Percentiles rank a stretch among this genome's conserved stretches.
Conservation (phyloP, 2,329 filamentous ascomycete species). For the Phyllosticta citriasiana region DNA sequence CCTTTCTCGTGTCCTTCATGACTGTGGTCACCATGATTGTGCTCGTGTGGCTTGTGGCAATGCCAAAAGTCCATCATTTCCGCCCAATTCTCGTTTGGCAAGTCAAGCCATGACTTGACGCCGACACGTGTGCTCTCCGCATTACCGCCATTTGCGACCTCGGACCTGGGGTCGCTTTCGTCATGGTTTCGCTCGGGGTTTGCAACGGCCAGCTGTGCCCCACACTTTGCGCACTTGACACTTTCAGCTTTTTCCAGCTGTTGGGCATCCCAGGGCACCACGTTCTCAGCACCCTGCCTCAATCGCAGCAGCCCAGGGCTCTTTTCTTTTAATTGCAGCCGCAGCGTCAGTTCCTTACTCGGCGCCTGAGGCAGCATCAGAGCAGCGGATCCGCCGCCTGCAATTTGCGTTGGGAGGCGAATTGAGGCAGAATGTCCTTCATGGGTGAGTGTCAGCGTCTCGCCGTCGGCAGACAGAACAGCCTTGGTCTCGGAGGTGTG, state of each 20-base stretch:
- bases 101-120: slow-evolving; percentile 65
- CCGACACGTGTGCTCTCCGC: background rate
- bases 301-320: slow-evolving; percentile 12
- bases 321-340: slow-evolving; percentile 41
- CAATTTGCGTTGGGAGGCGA: slow-evolving; percentile 37
- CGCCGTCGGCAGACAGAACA: slow-evolving; percentile 34
- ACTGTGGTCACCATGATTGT: slow-evolving; percentile 44
- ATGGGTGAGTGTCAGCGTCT: slow-evolving; percentile 35
- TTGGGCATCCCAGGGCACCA: slow-evolving; percentile 36
- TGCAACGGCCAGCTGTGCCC: slow-evolving; percentile 15
- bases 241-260: slow-evolving; percentile 18
- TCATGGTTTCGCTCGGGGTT: slow-evolving; percentile 7
- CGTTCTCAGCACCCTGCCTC: slow-evolving; percentile 22
- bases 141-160: slow-evolving; percentile 24
- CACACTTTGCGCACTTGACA: slow-evolving; percentile 20
- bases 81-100: slow-evolving; percentile 95
- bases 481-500: slow-evolving; percentile 35
- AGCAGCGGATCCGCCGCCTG: slow-evolving; percentile 33
- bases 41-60: slow-evolving; percentile 77
- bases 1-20: slow-evolving; percentile 45
- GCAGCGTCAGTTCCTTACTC: slow-evolving; percentile 42
- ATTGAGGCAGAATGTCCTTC: slow-evolving; percentile 36
- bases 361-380: slow-evolving; percentile 41
- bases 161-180: slow-evolving; percentile 8
- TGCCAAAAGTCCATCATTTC: slow-evolving; percentile 99